Conservation (phyloP, 192 early-diverging fungal genomes). For the Mortierella alpina region DNA sequence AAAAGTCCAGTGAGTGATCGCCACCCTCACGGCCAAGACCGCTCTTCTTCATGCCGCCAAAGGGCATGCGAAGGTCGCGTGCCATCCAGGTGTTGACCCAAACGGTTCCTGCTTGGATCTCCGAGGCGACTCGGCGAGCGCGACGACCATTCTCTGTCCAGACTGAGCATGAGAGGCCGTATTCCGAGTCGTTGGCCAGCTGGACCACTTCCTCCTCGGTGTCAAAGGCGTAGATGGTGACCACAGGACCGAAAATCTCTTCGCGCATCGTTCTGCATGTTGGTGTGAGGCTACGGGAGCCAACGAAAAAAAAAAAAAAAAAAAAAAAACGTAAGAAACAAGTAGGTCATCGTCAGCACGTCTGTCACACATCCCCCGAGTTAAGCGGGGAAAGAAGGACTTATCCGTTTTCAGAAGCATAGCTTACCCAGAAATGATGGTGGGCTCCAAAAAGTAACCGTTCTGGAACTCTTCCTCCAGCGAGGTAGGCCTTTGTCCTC, state of each 20-base stretch:
- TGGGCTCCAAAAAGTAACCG: constrained; percentile 81
- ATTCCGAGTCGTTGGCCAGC: constrained; percentile 74
- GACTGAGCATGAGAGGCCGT: constrained; percentile 76
- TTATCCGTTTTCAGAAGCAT: no score
- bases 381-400: background rate
- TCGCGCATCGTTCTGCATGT: constrained; percentile 66
- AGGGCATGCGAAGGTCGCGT: constrained; percentile 80
- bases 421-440: constrained; percentile 71
- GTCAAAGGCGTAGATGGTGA: constrained; percentile 76
- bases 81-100: constrained; percentile 87
- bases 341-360: constrained; percentile 9
- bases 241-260: constrained; percentile 90
- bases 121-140: constrained; percentile 67
- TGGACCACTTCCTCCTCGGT: constrained; percentile 78
- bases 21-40: constrained; percentile 77
- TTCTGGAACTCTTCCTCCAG: constrained; percentile 58
- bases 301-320: background rate
- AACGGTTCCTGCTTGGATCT: constrained; percentile 75
- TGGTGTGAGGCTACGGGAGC: constrained; percentile 38
- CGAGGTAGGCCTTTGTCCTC: constrained; percentile 54
- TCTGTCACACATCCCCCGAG: background rate
- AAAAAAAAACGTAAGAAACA: constrained; percentile 6
- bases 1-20: constrained; percentile 74
- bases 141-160: constrained; percentile 76
- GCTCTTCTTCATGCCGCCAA: constrained; percentile 77